Base-by-base conservation (phyloP, 108 stramenopile species). In the Conticribra weissflogii region DNA sequence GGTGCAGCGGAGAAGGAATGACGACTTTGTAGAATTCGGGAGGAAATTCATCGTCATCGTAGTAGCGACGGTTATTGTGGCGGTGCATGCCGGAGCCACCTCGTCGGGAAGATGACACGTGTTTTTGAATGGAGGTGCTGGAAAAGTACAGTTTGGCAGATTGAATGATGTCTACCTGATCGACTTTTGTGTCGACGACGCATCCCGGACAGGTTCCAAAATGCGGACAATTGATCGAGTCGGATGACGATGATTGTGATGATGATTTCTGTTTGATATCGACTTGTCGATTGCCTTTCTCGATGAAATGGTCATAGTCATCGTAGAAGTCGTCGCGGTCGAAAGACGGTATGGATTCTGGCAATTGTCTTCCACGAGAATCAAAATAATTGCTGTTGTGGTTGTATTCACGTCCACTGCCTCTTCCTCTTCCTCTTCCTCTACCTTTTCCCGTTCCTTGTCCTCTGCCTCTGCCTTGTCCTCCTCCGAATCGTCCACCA, bases 191-290 rank as follows among this genome's bases (percentile, higher is more conserved):
- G 27, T 79, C 54, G 2, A 70, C 72, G 36, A 88, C 72, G 72
- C 93, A 95, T 53, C 93, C 93, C 0, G 89, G 86, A 60, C 93
- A 95, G n/a, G 71, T 74, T 0, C 71, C 83, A 66, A 95, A 95
- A 59, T 92, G 90, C 47, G 77, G 78, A 59, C 81, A 82, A 4
- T 78, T 63, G 29, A 82, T 77, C 8, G 71, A 17, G 28, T 36
- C 18, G 23, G 63, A 50, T 1, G 62, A 63, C 23, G 46, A 23
- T 15, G 51, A 31, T 22, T 31, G 3, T 36, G 31, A 53, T 25
- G 28, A 29, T 16, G 55, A 28, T 15, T n/a, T n/a, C n/a, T n/a
- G n/a, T n/a, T n/a, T n/a, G n/a, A n/a, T n/a, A n/a, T n/a, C n/a
- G n/a, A n/a, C n/a, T n/a, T n/a, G n/a, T n/a, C n/a, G n/a, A n/a